Evolutionary conservation across 2,329 filamentous ascomycete genomes (phyloP).

Genomic region (Aureobasidium sp.): DNA sequence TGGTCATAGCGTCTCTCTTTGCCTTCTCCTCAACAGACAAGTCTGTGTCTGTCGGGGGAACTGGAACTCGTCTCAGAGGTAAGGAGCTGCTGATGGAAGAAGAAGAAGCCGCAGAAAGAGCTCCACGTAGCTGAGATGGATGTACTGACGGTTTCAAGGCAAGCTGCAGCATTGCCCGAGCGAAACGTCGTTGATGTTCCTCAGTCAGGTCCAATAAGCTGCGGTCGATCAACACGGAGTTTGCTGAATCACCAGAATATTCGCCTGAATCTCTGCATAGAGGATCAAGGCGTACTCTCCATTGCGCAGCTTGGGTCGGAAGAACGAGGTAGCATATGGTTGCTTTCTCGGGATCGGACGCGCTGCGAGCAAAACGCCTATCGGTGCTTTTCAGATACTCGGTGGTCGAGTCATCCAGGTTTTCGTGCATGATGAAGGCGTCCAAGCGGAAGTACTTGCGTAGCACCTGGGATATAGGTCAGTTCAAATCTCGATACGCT

Average conservation of each 20-base stretch:
- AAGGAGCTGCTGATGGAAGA: not conserved
- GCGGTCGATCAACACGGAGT: not conserved
- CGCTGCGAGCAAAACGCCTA: not conserved
- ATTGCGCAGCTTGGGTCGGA: not conserved
- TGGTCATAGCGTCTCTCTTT: not conserved
- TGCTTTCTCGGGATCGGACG: not conserved
- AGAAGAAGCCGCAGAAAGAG: not conserved
- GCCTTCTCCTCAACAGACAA: not conserved
- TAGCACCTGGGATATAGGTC: not conserved
- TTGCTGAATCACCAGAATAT: not conserved
- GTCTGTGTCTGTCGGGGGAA: not conserved
- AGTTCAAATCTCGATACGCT: not conserved
- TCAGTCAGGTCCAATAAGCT: not conserved
- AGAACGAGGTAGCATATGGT: not conserved
- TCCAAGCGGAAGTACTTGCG: not conserved
- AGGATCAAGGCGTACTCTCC: not conserved
- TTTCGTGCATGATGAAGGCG: not conserved
- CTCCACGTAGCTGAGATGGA: not conserved
- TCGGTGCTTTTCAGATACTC: not conserved
- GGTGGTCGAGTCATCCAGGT: not conserved
- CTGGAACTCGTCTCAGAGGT: not conserved
- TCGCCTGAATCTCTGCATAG: not conserved
- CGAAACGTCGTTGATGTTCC: not conserved
- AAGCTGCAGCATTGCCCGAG: not conserved
- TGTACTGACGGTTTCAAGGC: constrained; percentile 2